Conservation (phyloP, 106 monocot genomes). For the Chionographis japonica region DNA sequence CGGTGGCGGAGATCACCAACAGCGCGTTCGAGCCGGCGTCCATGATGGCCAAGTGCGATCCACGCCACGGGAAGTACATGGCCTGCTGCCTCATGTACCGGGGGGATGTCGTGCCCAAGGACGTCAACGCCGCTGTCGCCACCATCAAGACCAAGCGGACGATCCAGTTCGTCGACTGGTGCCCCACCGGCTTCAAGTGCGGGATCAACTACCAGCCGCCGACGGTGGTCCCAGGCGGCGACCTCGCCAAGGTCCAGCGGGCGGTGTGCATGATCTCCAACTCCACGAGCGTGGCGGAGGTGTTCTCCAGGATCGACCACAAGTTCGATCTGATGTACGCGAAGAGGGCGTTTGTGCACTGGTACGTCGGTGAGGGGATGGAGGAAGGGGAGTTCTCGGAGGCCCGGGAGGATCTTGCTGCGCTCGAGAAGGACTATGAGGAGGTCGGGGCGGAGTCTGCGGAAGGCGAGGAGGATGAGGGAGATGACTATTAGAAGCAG, state of each 20-base stretch:
- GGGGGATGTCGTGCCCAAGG: constrained; percentile 21
- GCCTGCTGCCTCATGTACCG: constrained; percentile 22
- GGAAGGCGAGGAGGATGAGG: constrained; percentile 10
- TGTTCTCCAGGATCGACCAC: constrained; percentile 19
- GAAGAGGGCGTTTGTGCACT: constrained; percentile 17
- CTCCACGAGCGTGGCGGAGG: constrained; percentile 17
- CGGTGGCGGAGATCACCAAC: constrained; percentile 21
- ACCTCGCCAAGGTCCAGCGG: constrained; percentile 18
- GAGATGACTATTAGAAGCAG: constrained; percentile 5
- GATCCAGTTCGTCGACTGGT: constrained; percentile 26
- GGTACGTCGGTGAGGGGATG: constrained; percentile 20
- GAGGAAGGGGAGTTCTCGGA: constrained; percentile 21
- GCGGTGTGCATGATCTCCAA: constrained; percentile 22
- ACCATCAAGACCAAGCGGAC: constrained; percentile 26
- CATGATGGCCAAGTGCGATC: constrained; percentile 24
- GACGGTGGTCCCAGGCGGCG: constrained; percentile 11
- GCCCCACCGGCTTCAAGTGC: constrained; percentile 23
- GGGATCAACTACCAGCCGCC: constrained; percentile 22
- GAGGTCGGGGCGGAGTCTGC: constrained; percentile 14
- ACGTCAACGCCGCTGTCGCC: constrained; percentile 19
- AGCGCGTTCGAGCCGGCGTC: constrained; percentile 17
- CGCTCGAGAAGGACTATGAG: constrained; percentile 24
- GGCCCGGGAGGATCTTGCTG: constrained; percentile 20
- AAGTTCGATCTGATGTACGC: constrained; percentile 21
- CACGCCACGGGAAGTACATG: constrained; percentile 19